Evolutionary conservation across 2,329 filamentous ascomycete species (phyloP).

Genomic region (Botrytis elliptica): DNA sequence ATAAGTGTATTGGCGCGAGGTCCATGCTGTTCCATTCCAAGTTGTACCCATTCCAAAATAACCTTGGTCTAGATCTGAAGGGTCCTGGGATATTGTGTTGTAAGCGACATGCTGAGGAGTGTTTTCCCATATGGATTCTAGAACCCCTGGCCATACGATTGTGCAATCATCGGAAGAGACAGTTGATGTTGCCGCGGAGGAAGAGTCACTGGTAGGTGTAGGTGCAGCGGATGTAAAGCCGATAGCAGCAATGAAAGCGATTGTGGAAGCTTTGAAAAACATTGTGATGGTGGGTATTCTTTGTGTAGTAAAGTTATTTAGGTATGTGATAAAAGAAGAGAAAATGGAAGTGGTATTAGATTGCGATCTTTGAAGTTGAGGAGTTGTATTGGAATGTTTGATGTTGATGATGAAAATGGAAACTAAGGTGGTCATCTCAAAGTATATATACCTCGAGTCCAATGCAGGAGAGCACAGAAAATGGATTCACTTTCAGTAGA

Average conservation of each 20-base stretch:
- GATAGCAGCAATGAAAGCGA: neutral
- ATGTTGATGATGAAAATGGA: neutral
- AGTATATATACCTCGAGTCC: slow-evolving; percentile 9
- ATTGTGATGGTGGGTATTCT: neutral
- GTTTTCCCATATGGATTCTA: neutral
- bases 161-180: neutral
- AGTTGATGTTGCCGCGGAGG: neutral
- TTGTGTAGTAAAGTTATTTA: neutral
- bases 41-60: slow-evolving; percentile 8
- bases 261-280: neutral
- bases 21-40: slow-evolving; percentile 2
- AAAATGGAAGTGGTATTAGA: no score
- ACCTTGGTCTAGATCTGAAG: neutral
- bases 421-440: neutral
- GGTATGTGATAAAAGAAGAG: neutral
- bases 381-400: neutral
- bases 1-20: slow-evolving; percentile 7
- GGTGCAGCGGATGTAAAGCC: neutral
- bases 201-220: neutral
- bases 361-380: neutral
- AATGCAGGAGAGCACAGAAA: neutral
- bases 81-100: neutral
- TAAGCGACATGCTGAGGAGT: neutral
- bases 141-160: neutral
- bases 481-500: neutral